Evolutionary conservation across 164 flowering plant genomes (phyloP).

Genomic region (Vitis amurensis): DNA sequence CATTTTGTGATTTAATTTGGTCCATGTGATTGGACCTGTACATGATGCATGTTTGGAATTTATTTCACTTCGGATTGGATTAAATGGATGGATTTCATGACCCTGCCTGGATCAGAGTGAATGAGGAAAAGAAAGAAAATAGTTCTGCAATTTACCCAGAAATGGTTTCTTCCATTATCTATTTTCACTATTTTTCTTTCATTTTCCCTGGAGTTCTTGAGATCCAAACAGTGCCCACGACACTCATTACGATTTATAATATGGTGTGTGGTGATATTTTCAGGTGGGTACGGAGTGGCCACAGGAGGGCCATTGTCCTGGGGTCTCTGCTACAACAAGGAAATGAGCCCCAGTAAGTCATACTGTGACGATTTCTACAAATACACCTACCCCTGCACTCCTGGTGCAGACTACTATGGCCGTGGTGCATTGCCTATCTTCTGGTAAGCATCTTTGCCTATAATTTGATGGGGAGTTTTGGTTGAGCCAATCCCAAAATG

Average conservation of each 20-base stretch:
- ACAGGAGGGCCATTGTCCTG: constrained; percentile 87
- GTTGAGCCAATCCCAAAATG: neutral
- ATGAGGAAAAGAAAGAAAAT: no score
- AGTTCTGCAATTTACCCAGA: no score
- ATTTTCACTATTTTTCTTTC: neutral
- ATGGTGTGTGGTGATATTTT: neutral
- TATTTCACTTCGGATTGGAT: no score
- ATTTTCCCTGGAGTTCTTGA: neutral
- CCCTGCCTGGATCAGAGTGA: no score
- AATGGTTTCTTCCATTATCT: no score
- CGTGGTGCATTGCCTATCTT: constrained; percentile 90
- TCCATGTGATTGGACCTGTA: no score
- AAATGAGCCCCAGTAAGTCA: constrained; percentile 79
- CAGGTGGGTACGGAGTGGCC: constrained; percentile 90
- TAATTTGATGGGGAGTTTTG: neutral
- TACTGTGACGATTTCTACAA: constrained; percentile 68
- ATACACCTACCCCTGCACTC: constrained; percentile 73
- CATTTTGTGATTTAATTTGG: no score
- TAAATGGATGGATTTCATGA: no score
- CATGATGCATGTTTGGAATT: no score
- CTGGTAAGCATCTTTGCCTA: constrained; percentile 47
- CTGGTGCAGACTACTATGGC: constrained; percentile 87
- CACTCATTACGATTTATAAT: no score
- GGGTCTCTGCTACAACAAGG: constrained; percentile 91
- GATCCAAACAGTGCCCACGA: no score